Evolutionary conservation across 805 yeast genomes (phyloP), one percentile per base, ranked within the genome.

Genomic region (Schwanniomyces polymorphus): DNA sequence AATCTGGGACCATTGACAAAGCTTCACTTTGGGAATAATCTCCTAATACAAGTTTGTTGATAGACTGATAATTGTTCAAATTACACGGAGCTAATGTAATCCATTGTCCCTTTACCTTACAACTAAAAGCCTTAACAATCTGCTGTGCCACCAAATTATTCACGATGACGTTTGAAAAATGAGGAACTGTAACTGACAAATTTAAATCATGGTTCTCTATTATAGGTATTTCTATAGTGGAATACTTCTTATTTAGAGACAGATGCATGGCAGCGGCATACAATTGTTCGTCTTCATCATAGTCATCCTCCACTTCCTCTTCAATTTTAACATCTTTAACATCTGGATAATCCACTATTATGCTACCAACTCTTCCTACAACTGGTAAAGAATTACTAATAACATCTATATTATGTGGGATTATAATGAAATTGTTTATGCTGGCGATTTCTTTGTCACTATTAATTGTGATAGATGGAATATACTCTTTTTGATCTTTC

Each of bases 241-340:
- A 55, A 49, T 58, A 70, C 34, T 55, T 59, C 7, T 60, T 37
- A n/a, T 43, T 49, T 29, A 53, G 48, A 8, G 61, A 53, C 41
- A 57, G 61, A 39, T 44, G 46, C 46, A 48, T 51, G 9, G 65
- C 59, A 5, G 76, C 75, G 4, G 61, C 34, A 57, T 79, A 79
- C 41, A 79, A 63, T 54, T 78, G 83, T 48, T 76, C 80, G 44
- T 75, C 78, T 44, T 78, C 82, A 50, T 78, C 80, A 48, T 61
- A 76, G 9, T 74, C 79, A 17, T 67, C 70, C 2, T 55, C 65
- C 1, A 43, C 48, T 1, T 50, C 52, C 9, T 43, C 41, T 11
- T 47, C 51, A 31, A 16, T 7, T 9, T 48, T 39, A 5, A 27
- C 17, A 6, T 46, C 50, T 3, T 40, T 34, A 14, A 57, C 27